A percentile compares a stretch with the other conserved stretches of the same genome.
Conservation (phyloP, 2,329 filamentous ascomycete species). For the Claviceps purpurea region DNA sequence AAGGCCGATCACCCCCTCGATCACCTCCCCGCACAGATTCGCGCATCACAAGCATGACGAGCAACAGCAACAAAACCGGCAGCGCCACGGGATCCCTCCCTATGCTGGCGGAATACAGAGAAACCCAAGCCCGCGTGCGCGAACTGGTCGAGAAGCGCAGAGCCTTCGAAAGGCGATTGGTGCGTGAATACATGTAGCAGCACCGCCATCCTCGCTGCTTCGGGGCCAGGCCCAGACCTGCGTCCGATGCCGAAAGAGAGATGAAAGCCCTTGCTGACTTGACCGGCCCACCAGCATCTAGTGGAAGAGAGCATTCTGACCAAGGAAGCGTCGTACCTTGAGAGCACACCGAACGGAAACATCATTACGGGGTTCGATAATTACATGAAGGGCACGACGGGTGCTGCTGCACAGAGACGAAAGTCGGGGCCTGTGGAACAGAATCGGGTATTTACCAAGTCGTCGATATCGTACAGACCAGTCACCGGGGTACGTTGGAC, state of each 20-base stretch:
- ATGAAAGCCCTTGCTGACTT: no score
- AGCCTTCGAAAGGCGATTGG: conserved; percentile 24
- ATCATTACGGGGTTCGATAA: conserved; percentile 97
- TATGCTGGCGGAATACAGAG: conserved; percentile 34
- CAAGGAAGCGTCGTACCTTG: conserved; percentile 78
- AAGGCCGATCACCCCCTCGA: no score
- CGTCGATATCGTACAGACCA: conserved; percentile 48
- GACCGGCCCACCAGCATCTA: conserved; percentile 15
- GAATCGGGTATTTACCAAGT: conserved; percentile 60
- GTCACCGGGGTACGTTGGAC: conserved; percentile 19
- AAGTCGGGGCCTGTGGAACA: conserved; percentile 52
- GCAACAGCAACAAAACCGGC: conserved; percentile 20
- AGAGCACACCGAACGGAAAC: conserved; percentile 80
- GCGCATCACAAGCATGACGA: conserved; percentile 17
- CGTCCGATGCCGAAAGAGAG: not conserved
- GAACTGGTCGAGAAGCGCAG: conserved; percentile 32
- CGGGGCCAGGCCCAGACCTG: not conserved
- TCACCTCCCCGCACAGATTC: not conserved
- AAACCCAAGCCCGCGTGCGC: conserved; percentile 33
- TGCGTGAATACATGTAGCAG: conserved; percentile 11
- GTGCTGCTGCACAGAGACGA: conserved; percentile 48
- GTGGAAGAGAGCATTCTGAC: conserved; percentile 71
- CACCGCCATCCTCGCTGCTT: no score
- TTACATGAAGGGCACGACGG: conserved; percentile 79
- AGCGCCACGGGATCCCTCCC: conserved; percentile 16